phyloP scores from a whole-genome alignment of 306 rosid genomes.

The Astragalus membranaceus region DNA sequence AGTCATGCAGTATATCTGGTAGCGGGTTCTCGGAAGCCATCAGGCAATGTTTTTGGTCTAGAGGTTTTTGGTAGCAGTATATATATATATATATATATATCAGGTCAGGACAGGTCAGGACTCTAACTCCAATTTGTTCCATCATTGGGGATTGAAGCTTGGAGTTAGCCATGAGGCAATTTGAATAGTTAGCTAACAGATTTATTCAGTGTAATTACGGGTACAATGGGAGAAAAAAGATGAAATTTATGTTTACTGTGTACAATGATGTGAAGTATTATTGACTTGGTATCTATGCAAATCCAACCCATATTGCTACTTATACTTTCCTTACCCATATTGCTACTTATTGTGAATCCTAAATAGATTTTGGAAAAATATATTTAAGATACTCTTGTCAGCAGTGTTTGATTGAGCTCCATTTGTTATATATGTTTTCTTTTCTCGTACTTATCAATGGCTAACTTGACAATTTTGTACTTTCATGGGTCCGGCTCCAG shows the following conservation, averaged over 20 bases:
- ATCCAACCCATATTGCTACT: neutral
- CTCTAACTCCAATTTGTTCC: too few relatives aligned
- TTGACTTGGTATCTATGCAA: neutral
- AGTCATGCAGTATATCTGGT: neutral
- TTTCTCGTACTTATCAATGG: neutral
- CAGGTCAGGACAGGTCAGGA: too few relatives aligned
- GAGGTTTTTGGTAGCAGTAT: too few relatives aligned
- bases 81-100: too few relatives aligned
- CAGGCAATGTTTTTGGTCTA: too few relatives aligned
- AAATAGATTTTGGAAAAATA: neutral
- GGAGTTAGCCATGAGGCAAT: neutral
- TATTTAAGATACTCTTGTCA: neutral
- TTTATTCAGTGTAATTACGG: neutral
- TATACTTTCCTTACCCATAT: neutral
- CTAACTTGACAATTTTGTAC: slow-evolving; percentile 3
- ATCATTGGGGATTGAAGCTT: too few relatives aligned
- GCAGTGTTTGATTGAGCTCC: neutral
- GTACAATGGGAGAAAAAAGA: neutral
- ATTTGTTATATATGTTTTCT: neutral
- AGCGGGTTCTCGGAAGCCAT: neutral
- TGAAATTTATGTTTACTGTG: neutral
- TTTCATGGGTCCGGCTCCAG: slow-evolving; percentile 30
- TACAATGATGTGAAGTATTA: neutral
- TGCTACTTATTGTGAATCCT: neutral
- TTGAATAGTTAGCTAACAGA: neutral